Conservation (phyloP, 1,139 yeast species). For the Hyphopichia wangnamkhiaoensis region DNA sequence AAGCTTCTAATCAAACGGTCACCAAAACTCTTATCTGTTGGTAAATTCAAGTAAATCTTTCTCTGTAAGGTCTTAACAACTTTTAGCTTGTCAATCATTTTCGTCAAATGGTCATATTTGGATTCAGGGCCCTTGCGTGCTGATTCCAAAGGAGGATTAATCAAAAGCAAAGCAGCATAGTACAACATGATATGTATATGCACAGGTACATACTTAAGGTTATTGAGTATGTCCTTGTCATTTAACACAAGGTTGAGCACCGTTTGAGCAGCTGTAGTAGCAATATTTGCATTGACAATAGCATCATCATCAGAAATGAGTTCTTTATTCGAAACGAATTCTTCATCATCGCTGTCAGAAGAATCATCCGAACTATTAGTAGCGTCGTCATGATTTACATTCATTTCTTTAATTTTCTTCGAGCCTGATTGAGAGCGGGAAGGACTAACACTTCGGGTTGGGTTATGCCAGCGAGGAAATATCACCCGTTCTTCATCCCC, state of each 20-base stretch:
- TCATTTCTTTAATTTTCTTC: constrained; percentile 7
- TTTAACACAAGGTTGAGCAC: constrained; percentile 59
- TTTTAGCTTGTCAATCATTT: constrained; percentile 27
- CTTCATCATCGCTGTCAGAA: constrained; percentile 31
- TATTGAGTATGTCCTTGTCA: constrained; percentile 59
- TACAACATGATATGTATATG: constrained; percentile 73
- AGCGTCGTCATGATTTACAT: constrained; percentile 11
- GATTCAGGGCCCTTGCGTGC: constrained; percentile 19
- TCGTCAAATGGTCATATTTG: constrained; percentile 15
- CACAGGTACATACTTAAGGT: constrained; percentile 65
- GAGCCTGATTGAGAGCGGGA: too few relatives aligned
- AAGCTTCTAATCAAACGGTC: constrained; percentile 47
- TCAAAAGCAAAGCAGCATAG: constrained; percentile 60
- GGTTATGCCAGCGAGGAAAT: constrained; percentile 42
- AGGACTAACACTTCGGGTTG: background rate
- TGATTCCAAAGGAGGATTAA: constrained; percentile 47
- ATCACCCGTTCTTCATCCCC: constrained; percentile 22
- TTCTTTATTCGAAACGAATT: constrained; percentile 39
- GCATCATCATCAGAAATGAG: constrained; percentile 38
- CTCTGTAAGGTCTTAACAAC: constrained; percentile 42
- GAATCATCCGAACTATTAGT: constrained; percentile 23
- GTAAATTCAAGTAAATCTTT: constrained; percentile 46
- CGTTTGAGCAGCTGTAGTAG: constrained; percentile 64
- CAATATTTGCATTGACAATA: constrained; percentile 46
- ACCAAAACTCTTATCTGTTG: constrained; percentile 58